Evolutionary conservation across 495 filamentous ascomycete species (phyloP).

Genomic region (Trichoderma asperelloides): DNA sequence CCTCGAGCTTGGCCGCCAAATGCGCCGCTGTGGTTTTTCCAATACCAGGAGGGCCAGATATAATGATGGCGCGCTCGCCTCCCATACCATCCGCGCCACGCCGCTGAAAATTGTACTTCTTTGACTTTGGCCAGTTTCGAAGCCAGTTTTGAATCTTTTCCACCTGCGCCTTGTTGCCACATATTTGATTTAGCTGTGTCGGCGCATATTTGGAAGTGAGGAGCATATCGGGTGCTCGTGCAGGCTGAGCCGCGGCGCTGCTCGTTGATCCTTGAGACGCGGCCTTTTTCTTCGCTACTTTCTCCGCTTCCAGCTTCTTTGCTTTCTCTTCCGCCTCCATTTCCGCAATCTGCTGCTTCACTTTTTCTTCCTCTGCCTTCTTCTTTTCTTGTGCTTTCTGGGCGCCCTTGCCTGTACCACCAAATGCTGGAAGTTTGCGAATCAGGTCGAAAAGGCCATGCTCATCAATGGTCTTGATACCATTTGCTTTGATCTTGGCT

Average conservation of each 20-base stretch:
- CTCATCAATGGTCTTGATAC: slow-evolving; percentile 86
- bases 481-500: slow-evolving; percentile 66
- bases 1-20: slow-evolving; percentile 83
- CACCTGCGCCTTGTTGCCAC: slow-evolving; percentile 85
- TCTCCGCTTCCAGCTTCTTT: slow-evolving; percentile 40
- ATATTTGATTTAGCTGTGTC: slow-evolving; percentile 73
- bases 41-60: slow-evolving; percentile 91
- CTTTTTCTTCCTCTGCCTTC: slow-evolving; percentile 69
- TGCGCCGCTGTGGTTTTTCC: slow-evolving; percentile 98
- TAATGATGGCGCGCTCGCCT: slow-evolving; percentile 71
- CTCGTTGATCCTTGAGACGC: slow-evolving; percentile 30
- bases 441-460: slow-evolving; percentile 87
- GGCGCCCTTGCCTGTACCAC: slow-evolving; percentile 80
- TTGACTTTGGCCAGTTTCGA: slow-evolving; percentile 64
- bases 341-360: slow-evolving; percentile 65
- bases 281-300: slow-evolving; percentile 36
- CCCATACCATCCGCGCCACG: slow-evolving; percentile 76
- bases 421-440: slow-evolving; percentile 69
- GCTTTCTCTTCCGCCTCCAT: slow-evolving; percentile 64
- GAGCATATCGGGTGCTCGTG: slow-evolving; percentile 54
- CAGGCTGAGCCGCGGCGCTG: slow-evolving; percentile 18
- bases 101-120: slow-evolving; percentile 66
- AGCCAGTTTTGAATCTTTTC: slow-evolving; percentile 88
- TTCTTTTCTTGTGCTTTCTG: slow-evolving; percentile 73
- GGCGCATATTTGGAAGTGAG: slow-evolving; percentile 98